Evolutionary conservation across 2,329 filamentous ascomycete genomes (phyloP), one percentile per base, ranked within the genome.

Genomic region (Coleophoma crateriformis): DNA sequence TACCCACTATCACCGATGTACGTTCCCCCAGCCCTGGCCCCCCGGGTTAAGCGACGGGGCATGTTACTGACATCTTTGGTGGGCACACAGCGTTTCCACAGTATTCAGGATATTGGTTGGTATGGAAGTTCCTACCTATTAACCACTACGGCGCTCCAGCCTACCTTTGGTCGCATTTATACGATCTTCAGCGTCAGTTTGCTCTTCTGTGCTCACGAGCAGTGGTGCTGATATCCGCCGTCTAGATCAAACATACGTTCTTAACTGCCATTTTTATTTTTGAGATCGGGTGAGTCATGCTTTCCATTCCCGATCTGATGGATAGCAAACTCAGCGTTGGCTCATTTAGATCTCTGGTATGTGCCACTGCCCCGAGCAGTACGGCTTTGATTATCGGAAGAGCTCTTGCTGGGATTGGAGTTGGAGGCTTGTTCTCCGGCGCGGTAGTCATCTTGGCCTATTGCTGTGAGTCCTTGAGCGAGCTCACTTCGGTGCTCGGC

Each of bases 41-140:
- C 27, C 27, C 6, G 27, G 27, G 5, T 10, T 27, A 27, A 27
- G 5, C 27, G 27, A 27, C 27, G 27, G 27, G 27, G 8, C 8
- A 2, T 27, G 27, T 7, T 27, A 27, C 27, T 27, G 27, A 27
- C 27, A 10, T 27, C 19, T 27, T 27, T 3, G 27, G 27, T 27
- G 27, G 6, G 6, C 27, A 27, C 4, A 27, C 27, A 27, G 27
- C 19, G 49, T 13, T 54, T 54, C 39, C 44, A 56, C 7, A 55
- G 51, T 34, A 56, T 60, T 15, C 51, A 56, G 20, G 58, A 61
- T 38, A 58, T 59, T 50, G 57, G 57, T 33, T 60, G 50, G 54
- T 70, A 70, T 59, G 65, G 64, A 12, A 61, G 60, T 22, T 54
- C 62, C 1, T 68, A 67, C 50, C 52, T 68, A 8, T 57, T 70